phyloP scores from a whole-genome alignment of 257 asterid genomes.

The Solanum dulcamara region DNA sequence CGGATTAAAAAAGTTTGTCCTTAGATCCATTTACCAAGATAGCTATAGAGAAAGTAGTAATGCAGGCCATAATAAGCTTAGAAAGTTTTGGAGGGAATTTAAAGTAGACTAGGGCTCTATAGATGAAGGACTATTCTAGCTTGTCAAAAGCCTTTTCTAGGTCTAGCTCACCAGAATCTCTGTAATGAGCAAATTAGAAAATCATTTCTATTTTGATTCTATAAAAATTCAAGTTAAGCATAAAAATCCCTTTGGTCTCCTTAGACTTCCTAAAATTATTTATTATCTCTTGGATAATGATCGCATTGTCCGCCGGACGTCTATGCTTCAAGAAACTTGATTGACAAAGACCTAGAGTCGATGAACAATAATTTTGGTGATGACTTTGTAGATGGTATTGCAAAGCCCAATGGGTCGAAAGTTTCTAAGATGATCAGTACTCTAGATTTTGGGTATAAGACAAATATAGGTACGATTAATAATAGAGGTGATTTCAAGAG shows the following conservation, averaged over 20 bases:
- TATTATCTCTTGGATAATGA: no score
- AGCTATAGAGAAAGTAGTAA: neutral
- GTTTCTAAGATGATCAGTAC: neutral
- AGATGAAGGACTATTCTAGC: neutral
- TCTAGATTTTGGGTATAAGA: neutral
- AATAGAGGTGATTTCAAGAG: neutral
- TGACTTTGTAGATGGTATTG: neutral
- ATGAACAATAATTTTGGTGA: no score
- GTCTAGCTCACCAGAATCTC: no score
- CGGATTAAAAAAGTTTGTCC: neutral
- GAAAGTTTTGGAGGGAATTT: neutral
- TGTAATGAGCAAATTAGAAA: no score
- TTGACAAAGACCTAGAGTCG: no score
- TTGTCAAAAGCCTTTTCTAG: neutral
- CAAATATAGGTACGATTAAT: no score
- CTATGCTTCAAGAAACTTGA: neutral
- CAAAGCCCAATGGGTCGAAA: neutral
- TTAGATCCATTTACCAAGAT: neutral
- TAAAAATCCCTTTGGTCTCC: no score
- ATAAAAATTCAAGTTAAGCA: no score
- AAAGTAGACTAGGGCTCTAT: neutral
- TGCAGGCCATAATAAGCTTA: neutral
- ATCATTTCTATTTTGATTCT: no score
- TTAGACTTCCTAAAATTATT: no score
- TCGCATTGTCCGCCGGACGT: neutral